phyloP scores from a whole-genome alignment of 352 stramenopile genomes.

The Plasmopara muralis region DNA sequence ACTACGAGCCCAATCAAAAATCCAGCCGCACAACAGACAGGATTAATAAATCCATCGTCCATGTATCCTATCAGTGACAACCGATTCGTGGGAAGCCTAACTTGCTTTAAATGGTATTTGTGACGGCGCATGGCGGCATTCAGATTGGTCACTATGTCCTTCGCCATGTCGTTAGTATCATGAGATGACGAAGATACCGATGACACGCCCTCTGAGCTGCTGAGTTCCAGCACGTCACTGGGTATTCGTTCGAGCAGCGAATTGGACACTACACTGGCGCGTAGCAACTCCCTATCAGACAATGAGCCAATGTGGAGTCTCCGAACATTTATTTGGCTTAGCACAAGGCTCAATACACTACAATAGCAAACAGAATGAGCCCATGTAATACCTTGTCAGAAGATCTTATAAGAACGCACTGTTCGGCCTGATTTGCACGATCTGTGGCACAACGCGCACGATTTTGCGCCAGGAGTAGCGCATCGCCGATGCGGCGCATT shows the following conservation, averaged over 20 bases:
- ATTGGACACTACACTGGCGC: slow-evolving; percentile 11
- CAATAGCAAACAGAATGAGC: slow-evolving; percentile 6
- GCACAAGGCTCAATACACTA: slow-evolving; percentile 25
- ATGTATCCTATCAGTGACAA: slow-evolving; percentile 16
- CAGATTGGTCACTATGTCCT: slow-evolving; percentile 42
- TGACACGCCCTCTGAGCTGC: slow-evolving; percentile 3
- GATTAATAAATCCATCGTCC: slow-evolving; percentile 17
- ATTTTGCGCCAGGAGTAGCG: slow-evolving; percentile 65
- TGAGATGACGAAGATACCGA: slow-evolving; percentile 11
- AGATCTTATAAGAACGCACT: slow-evolving; percentile 27
- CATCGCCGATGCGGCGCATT: slow-evolving; percentile 59
- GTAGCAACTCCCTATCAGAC: slow-evolving; percentile 24
- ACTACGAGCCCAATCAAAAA: slow-evolving; percentile 38
- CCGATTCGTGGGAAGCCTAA: slow-evolving; percentile 22
- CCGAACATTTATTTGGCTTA: slow-evolving; percentile 22
- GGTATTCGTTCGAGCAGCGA: slow-evolving; percentile 15
- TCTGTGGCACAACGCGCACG: slow-evolving; percentile 50
- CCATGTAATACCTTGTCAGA: slow-evolving; percentile 6
- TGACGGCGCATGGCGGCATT: slow-evolving; percentile 20
- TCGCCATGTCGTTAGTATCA: slow-evolving; percentile 21
- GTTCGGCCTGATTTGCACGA: slow-evolving; percentile 55
- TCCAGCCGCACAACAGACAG: slow-evolving; percentile 37
- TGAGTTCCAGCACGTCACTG: slow-evolving; percentile 1
- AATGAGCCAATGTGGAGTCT: slow-evolving; percentile 22
- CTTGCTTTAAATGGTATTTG: slow-evolving; percentile 19